Percentiles rank a stretch among this genome's conserved stretches.
Evolutionary conservation across 192 early-diverging fungal species (phyloP).

Genomic region (Coemansia sp.): DNA sequence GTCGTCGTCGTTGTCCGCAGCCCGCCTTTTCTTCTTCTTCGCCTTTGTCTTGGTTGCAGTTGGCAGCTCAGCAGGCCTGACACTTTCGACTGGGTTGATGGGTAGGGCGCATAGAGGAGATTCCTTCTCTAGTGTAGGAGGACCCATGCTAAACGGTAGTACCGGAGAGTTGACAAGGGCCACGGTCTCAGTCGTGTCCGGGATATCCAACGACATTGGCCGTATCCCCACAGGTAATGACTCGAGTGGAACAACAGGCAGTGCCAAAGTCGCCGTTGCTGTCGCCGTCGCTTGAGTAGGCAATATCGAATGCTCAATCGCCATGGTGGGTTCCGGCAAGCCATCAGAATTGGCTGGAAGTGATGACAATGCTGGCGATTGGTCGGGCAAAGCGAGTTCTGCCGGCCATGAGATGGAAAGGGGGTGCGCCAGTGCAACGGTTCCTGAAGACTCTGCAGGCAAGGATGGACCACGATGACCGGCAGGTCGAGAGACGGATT

Average conservation of each 20-base stretch:
- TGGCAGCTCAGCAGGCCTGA: not conserved
- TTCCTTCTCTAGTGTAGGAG: not conserved
- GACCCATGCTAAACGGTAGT: not conserved
- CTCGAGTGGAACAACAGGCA: not conserved
- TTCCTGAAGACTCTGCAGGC: not conserved
- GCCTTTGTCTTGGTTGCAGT: not conserved
- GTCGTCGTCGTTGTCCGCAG: not conserved
- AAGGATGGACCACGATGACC: no score
- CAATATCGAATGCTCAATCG: not conserved
- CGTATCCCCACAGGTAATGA: not conserved
- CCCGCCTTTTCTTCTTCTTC: no score
- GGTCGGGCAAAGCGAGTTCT: not conserved
- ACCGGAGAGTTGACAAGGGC: not conserved
- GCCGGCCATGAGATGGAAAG: not conserved
- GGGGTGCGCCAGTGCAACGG: not conserved
- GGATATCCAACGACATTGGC: no score
- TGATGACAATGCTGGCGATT: not conserved
- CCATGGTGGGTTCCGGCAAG: not conserved
- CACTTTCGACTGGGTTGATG: no score
- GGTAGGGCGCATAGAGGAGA: not conserved
- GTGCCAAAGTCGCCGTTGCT: not conserved
- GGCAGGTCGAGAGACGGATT: no score
- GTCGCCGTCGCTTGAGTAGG: not conserved
- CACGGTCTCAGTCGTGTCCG: no score
- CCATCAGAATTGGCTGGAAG: not conserved